Evolutionary conservation across 2,329 filamentous ascomycete genomes (phyloP), one percentile per base, ranked within the genome.

Genomic region (Trichophaea hybrida): DNA sequence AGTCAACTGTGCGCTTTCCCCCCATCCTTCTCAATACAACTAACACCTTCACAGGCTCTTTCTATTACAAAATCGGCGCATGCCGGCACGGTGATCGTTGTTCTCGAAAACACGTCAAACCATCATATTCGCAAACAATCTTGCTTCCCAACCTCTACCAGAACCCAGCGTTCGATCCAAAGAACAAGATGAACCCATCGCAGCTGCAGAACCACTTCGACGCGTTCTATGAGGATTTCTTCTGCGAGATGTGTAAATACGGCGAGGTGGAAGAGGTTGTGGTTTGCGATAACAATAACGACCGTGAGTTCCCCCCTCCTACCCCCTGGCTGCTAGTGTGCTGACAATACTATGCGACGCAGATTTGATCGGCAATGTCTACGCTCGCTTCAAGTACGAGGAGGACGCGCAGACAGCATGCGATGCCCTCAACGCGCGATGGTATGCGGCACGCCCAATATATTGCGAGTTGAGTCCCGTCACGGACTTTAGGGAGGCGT

Each of bases 61-160:
- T 98, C 82, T 98, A 98, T 83, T 90, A 96, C 86, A 98, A 98
- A 78, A 98, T 98, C 74, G 93, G 93, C 73, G 93, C 93, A 58
- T 98, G 93, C 78, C 85, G 93, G 64, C 93, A 98, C 79, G 93
- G 93, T 72, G 93, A 98, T 76, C 88, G 93, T 71, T 98, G 93
- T 80, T 94, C 87, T 64, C 85, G 93, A 69, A 98, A 98, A 75
- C 93, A 98, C 75, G 93, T 98, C 78, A 98, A 98, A 77, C 93
- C 93, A 0, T 95, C 89, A 24, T 98, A 98, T 81, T 86, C 82
- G 65, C 93, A 98, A 75, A 98, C 93, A 17, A 90, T 98, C 74
- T 85, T 98, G 67, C 88, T 98, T 72, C 93, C 93, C 51, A 96
- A 95, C 75, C 86, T 98, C 69, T 98, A 98, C 80, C 93, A 97